These are phyloP conservation scores for Aspergillus brunneoviolaceus DNA, from an alignment of 2,329 filamentous ascomycete genomes.

Conservation along the genomic window DNA sequence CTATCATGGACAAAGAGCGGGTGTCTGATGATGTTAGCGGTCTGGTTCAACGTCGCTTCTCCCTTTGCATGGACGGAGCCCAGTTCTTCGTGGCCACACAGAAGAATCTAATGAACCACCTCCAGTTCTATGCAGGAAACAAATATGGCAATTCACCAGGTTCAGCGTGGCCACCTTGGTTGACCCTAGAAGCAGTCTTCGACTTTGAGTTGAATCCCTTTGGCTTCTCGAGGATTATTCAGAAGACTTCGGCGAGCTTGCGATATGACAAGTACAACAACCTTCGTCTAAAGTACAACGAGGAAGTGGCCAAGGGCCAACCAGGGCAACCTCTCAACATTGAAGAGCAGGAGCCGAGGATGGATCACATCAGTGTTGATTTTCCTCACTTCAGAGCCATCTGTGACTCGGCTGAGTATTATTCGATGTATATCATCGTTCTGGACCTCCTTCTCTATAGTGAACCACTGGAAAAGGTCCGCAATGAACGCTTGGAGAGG, in stretches of 20 bases:
- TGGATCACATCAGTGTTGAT: constrained; percentile 95
- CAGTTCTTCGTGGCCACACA: constrained; percentile 98
- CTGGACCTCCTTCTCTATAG: constrained; percentile 93
- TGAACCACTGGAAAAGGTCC: constrained; percentile 95
- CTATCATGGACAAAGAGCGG: constrained; percentile 95
- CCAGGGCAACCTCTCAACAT: constrained; percentile 40
- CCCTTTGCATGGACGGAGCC: constrained; percentile 93
- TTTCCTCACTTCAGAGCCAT: constrained; percentile 93
- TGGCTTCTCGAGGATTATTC: constrained; percentile 95
- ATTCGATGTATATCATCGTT: constrained; percentile 96
- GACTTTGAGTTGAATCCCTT: constrained; percentile 92
- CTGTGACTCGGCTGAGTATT: constrained; percentile 97
- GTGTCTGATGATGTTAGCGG: constrained; percentile 92
- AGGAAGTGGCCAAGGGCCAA: constrained; percentile 74
- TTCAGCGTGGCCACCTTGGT: constrained; percentile 95
- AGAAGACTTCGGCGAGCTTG: constrained; percentile 91
- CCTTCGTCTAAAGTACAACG: constrained; percentile 92
- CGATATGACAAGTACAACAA: constrained; percentile 99
- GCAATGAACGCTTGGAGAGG: constrained; percentile 91
- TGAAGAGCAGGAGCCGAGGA: constrained; percentile 66
- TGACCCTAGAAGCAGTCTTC: constrained; percentile 97
- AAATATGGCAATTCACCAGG: constrained; percentile 82
- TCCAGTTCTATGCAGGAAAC: constrained; percentile 93
- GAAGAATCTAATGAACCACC: constrained; percentile 81
- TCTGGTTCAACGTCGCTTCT: constrained; percentile 89